Evolutionary conservation across 2,329 filamentous ascomycete species (phyloP).

Genomic region (Elsinoe ampelina): DNA sequence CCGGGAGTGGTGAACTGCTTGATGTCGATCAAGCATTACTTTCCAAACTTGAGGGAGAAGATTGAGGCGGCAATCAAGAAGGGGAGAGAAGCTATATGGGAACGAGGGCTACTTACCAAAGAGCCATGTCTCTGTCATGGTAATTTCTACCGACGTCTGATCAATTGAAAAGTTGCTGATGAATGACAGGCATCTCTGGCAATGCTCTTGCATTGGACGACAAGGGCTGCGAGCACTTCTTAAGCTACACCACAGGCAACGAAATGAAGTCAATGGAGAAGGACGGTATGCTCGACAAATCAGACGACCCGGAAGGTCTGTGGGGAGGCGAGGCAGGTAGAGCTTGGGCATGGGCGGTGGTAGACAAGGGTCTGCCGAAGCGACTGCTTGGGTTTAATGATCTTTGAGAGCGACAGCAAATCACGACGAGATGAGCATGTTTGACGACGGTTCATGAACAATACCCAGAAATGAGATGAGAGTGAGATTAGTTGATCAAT

Average conservation of each 20-base stretch:
- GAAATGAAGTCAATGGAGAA: slow-evolving; percentile 46
- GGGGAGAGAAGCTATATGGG: slow-evolving; percentile 46
- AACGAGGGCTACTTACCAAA: slow-evolving; percentile 52
- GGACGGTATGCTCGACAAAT: slow-evolving; percentile 44
- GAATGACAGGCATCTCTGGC: slow-evolving; percentile 43
- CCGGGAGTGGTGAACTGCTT: slow-evolving; percentile 55
- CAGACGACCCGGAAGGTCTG: slow-evolving; percentile 40
- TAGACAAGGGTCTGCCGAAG: slow-evolving; percentile 37
- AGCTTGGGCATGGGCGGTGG: slow-evolving; percentile 37
- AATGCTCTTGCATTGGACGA: slow-evolving; percentile 50
- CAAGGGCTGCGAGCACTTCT: slow-evolving; percentile 47
- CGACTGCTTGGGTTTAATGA: slow-evolving; percentile 43
- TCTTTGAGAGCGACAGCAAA: slow-evolving; percentile 28
- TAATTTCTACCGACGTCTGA: slow-evolving; percentile 12
- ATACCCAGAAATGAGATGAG: not conserved
- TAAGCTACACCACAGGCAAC: slow-evolving; percentile 48
- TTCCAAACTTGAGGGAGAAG: slow-evolving; percentile 43
- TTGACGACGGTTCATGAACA: not conserved
- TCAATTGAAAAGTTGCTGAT: not conserved
- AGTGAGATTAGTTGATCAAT: slow-evolving; percentile 2
- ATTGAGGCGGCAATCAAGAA: slow-evolving; percentile 46
- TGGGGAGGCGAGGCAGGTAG: slow-evolving; percentile 37
- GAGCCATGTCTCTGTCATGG: slow-evolving; percentile 56
- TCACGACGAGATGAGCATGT: slow-evolving; percentile 11
- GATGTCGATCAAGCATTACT: slow-evolving; percentile 46